Evolutionary conservation across 2,329 filamentous ascomycete species (phyloP), one percentile per base, ranked within the genome.

Genomic region (Colletotrichum paranaense): DNA sequence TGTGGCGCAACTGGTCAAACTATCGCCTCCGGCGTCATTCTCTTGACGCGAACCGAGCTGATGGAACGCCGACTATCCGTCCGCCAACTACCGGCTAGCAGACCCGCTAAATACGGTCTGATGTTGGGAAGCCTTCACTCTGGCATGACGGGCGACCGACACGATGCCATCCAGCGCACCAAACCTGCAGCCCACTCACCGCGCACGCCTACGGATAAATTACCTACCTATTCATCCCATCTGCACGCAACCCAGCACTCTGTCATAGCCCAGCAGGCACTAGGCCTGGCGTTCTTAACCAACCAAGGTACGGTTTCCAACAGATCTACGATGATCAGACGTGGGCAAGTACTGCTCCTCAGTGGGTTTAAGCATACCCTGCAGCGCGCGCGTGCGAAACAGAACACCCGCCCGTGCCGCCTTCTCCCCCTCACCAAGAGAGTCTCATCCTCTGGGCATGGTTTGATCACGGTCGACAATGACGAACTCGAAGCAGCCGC

Each of bases 51-150:
- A 70, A 73, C 70, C 70, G 60, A 73, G 60, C 70, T 73, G 70
- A 73, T 62, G 70, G 67, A 55, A 73, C 70, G 57, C 67, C 60
- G 70, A 64, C 70, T 69, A 73, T 67, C 70, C 60, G 60, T 62
- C 67, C 46, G 22, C 60, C 62, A 72, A 68, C 52, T 69, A 60
- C 60, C 67, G 66, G 67, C 42, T 59, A 24, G 32, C 46, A 28
- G 70, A 73, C 60, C 67, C 55, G 70, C 70, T 35, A 49, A 28
- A 57, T 62, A 30, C 35, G 35, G 46, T 70, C 60, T 35, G 46
- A 30, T 55, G 30, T 9, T 38, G 46, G 26, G 56, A 66, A 58
- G 63, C 35, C 35, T 66, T 35, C 19, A n/a, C 24, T 66, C 24
- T 66, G n/a, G 42, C 53, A 46, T 46, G 63, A 32, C 63, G 24